Base-by-base conservation (phyloP, 2,329 filamentous ascomycete genomes). In the Trichocomaceae sp. region DNA sequence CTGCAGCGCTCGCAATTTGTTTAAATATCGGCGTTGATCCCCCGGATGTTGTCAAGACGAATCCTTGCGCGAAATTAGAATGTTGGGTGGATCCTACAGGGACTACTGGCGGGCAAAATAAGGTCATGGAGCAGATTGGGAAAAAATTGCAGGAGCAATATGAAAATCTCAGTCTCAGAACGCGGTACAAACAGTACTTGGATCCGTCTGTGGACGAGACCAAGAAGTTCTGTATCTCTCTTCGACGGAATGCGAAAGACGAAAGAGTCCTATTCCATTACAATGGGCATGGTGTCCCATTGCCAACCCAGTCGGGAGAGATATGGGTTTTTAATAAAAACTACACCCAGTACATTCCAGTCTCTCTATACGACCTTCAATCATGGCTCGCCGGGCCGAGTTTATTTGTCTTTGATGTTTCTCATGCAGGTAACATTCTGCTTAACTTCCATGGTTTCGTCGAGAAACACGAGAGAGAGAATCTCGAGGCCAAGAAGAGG, bases 241-340 rank as follows among this genome's bases (percentile, higher is more conserved):
- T 97, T 29, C 83, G 93, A 31, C 82, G 90, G 59, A 96, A 95
- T 67, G 92, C 93, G 48, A 96, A 96, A 71, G 91, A 96, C 56
- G 93, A 99, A 75, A 81, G 93, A 49, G 90, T 99, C 1, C 77
- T 99, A n/a, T 89, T 99, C 64, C 93, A 99, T 69, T 99, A 99
- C 78, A 99, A 99, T 64, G 93, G 93, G 15, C 93, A 99, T 70
- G 93, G 93, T 47, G 93, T 99, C 10, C 93, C 93, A 1, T 90
- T 96, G 66, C 93, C 93, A 2, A 99, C 93, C 0, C 84, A 88
- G 2, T 96, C 92, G 4, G 93, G 93, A 13, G 93, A 99, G 71
- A 95, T 99, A 19, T 99, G 93, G 93, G 95, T 97, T 5, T 99
- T 99, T 72, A 99, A 99, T 73, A 92, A 93, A 63, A 97, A 90